Percentiles rank a stretch among this genome's conserved stretches.
Conservation (phyloP, 2,329 filamentous ascomycete species). For the Coniochaeta sp. region DNA sequence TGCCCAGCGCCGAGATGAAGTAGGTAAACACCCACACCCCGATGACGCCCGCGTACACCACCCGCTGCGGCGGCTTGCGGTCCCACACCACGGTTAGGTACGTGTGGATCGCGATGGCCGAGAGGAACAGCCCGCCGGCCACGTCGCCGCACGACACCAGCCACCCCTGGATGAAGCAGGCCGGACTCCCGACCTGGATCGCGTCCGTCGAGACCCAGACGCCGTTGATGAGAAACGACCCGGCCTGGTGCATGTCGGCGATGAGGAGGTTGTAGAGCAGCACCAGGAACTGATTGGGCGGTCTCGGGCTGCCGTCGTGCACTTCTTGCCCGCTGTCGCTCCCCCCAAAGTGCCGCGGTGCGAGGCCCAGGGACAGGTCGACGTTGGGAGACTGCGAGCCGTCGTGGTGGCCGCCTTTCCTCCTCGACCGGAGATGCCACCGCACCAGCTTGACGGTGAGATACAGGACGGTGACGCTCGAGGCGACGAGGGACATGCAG, state of each 20-base stretch:
- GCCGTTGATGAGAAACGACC: slow-evolving; percentile 47
- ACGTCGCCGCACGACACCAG: slow-evolving; percentile 52
- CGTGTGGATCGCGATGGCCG: slow-evolving; percentile 50
- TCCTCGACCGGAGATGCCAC: slow-evolving; percentile 14
- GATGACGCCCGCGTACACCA: slow-evolving; percentile 34
- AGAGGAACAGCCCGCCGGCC: slow-evolving; percentile 49
- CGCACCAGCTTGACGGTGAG: slow-evolving; percentile 19
- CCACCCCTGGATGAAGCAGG: slow-evolving; percentile 49
- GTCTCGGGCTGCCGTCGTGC: slow-evolving; percentile 5
- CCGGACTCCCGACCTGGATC: slow-evolving; percentile 36
- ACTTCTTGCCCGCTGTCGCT: background rate
- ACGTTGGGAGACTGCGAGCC: slow-evolving; percentile 3
- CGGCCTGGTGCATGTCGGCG: slow-evolving; percentile 50
- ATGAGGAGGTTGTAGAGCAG: slow-evolving; percentile 53
- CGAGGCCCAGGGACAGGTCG: slow-evolving; percentile 19
- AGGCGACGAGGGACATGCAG: slow-evolving; percentile 16
- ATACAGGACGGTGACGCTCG: slow-evolving; percentile 14
- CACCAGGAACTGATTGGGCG: slow-evolving; percentile 48
- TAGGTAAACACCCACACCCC: slow-evolving; percentile 43
- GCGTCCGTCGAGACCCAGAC: slow-evolving; percentile 40
- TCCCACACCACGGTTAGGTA: slow-evolving; percentile 45
- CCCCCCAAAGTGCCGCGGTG: slow-evolving; percentile 15
- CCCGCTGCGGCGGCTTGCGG: slow-evolving; percentile 33
- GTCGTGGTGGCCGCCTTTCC: background rate
- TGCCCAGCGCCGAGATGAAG: slow-evolving; percentile 33